Evolutionary conservation across 1,284 basidiomycete genomes (phyloP), one percentile per base, ranked within the genome.

Genomic region (Gymnopus androsaceus): DNA sequence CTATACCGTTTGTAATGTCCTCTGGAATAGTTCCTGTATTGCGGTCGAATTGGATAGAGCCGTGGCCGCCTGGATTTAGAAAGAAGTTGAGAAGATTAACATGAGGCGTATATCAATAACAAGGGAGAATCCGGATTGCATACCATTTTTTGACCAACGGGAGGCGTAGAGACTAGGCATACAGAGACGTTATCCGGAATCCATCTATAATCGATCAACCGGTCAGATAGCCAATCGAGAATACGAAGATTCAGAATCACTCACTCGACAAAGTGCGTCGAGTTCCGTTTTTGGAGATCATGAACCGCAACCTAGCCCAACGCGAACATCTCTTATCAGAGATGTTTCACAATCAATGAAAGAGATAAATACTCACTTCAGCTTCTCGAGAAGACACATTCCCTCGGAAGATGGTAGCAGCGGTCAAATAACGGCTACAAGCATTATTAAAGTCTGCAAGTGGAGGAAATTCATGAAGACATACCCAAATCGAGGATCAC

Each of bases 21-120:
- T 83, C 70, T 87, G 88, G 81, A 97, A 97, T 6, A 97, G 69
- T 69, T 96, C 94, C 72, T 95, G 92, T 57, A 95, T 89, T 54
- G 91, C 82, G 1, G 92, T 94, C 15, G 90, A 92, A 71, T 96
- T 96, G 36, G 88, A 81, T 28, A 96, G 79, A 51, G 88, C 88
- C 11, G 90, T 88, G 5, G 82, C 94, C 4, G 91, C 77, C 83
- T 89, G 63, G 31, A 33, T n/a, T n/a, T n/a, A n/a, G n/a, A n/a
- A n/a, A n/a, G n/a, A 38, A 44, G 27, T 50, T 15, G 8, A 15
- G 15, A 37, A 37, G 36, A n/a, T 37, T 37, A 37, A 14, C 15
- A 37, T 14, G 57, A 7, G 27, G 19, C 8, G 5, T 8, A 15
- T 21, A 3, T 15, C 17, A 33, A 49, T 9, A 11, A 7, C 5